These are phyloP conservation scores for Candida sphagnicola DNA, from an alignment of 805 yeast genomes.

Conservation along the genomic window DNA sequence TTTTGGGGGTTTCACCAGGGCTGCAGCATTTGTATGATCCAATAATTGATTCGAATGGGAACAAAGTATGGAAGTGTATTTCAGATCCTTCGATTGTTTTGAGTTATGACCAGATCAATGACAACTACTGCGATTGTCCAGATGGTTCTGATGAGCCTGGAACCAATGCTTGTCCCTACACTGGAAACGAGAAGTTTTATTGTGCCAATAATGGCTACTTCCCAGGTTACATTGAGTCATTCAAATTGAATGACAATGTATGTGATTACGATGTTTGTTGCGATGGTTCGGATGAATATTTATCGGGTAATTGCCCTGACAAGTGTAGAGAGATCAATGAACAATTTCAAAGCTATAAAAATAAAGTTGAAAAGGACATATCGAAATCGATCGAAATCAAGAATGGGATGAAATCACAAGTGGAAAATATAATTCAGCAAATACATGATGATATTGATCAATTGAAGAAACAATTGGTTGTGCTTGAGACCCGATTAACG, in stretches of 20 bases:
- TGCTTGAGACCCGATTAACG: conserved; percentile 1
- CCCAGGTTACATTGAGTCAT: conserved; percentile 59
- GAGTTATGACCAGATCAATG: conserved; percentile 65
- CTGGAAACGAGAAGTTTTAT: conserved; percentile 44
- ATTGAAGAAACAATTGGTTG: conserved; percentile 6
- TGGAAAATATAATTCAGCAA: conserved; percentile 12
- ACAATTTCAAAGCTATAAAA: conserved; percentile 23
- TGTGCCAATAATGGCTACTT: conserved; percentile 74
- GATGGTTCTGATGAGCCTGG: conserved; percentile 99
- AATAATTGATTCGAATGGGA: conserved; percentile 36
- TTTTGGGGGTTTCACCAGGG: conserved; percentile 36
- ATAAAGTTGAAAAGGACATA: conserved; percentile 11
- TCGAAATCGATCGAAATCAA: conserved; percentile 25
- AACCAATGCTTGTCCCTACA: conserved; percentile 69
- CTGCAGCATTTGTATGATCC: conserved; percentile 48
- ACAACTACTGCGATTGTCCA: conserved; percentile 93
- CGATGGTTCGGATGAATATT: conserved; percentile 89
- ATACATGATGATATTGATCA: conserved; percentile 9
- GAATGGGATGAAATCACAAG: conserved; percentile 17
- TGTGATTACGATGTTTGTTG: conserved; percentile 90
- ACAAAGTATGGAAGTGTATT: conserved; percentile 60
- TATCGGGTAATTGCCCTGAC: conserved; percentile 46
- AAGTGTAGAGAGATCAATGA: conserved; percentile 49
- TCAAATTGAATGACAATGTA: conserved; percentile 79
- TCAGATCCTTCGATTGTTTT: conserved; percentile 61